Evolutionary conservation across 148 eudicot genomes (phyloP).

Genomic region (Vaccinium vitisidaea): DNA sequence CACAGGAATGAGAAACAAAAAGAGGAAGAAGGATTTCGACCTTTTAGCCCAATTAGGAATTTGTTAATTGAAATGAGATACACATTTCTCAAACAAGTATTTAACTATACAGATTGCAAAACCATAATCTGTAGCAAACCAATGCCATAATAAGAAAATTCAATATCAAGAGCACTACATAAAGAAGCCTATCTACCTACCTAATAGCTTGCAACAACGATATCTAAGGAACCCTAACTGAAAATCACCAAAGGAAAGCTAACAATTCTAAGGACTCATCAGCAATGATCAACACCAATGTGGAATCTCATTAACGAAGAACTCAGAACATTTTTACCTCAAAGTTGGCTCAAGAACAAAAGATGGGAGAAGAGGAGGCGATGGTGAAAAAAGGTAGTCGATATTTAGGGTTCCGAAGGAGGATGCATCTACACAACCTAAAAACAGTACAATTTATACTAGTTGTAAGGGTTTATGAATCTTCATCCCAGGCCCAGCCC

Average conservation of each 20-base stretch:
- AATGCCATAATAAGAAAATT: not conserved
- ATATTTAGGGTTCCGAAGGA: not conserved
- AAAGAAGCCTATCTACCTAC: not conserved
- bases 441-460: not conserved
- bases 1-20: not conserved
- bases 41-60: not conserved
- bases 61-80: not conserved
- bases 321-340: not conserved
- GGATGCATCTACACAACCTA: not conserved
- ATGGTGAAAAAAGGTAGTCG: not conserved
- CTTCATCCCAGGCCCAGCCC: not conserved
- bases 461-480: not conserved
- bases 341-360: not conserved
- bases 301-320: not conserved
- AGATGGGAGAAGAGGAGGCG: not conserved
- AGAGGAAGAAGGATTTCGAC: not conserved
- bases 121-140: not conserved
- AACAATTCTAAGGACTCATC: not conserved
- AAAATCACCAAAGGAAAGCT: not conserved
- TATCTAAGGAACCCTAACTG: not conserved
- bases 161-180: not conserved
- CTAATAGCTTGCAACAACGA: not conserved
- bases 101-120: not conserved
- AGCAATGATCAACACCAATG: not conserved
- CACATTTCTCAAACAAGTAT: not conserved